Evolutionary conservation across 495 filamentous ascomycete genomes (phyloP).

Genomic region (Beverwykella pulmonaria): DNA sequence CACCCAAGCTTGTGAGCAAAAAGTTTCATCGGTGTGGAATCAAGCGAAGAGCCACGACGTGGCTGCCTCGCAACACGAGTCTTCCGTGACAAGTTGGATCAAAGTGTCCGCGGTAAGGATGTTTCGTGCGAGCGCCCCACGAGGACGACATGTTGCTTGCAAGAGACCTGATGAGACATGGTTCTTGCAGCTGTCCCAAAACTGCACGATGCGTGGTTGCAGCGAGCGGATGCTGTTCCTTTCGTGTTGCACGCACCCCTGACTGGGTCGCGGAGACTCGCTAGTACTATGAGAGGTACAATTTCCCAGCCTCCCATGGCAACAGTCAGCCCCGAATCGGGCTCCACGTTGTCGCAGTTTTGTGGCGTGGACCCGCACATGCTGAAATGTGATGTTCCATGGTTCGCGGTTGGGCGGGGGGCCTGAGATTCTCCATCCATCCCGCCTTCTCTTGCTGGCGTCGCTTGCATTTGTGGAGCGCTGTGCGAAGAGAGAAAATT

Average conservation of each 20-base stretch:
- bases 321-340: slow-evolving; percentile 3
- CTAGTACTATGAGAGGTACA: background rate
- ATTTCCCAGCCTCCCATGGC: slow-evolving; percentile 10
- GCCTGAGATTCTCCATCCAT: background rate
- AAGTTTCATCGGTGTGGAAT: slow-evolving; percentile 20
- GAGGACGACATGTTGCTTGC: background rate
- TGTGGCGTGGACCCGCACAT: background rate
- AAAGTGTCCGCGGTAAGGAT: background rate
- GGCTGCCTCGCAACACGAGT: background rate
- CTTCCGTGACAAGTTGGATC: background rate
- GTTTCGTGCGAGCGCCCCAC: background rate
- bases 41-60: background rate
- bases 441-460: background rate
- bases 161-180: slow-evolving; percentile 19
- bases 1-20: background rate
- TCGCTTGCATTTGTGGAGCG: slow-evolving; percentile 1
- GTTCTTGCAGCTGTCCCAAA: slow-evolving; percentile 13
- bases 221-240: slow-evolving; percentile 14
- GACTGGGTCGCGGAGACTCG: background rate
- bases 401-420: background rate
- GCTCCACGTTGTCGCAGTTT: slow-evolving; percentile 13
- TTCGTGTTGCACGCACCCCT: slow-evolving; percentile 6
- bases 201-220: slow-evolving; percentile 15
- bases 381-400: background rate
- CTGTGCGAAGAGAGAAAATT: background rate